These are phyloP conservation scores for Mycena maculata DNA, from an alignment of 768 basidiomycete genomes.

Conservation along the genomic window DNA sequence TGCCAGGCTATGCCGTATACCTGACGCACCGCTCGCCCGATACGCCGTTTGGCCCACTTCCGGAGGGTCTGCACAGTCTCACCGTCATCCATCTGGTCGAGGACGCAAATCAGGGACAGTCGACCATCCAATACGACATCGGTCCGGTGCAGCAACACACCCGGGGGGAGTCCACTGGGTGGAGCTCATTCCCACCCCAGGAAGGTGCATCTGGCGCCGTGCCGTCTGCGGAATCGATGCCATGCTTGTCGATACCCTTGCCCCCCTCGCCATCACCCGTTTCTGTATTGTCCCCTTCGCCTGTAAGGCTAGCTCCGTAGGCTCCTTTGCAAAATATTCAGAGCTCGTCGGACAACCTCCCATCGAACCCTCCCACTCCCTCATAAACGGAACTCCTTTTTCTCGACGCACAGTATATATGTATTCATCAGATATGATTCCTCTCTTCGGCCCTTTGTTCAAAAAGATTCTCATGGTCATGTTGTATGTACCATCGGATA, in stretches of 20 bases:
- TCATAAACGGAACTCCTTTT: no score
- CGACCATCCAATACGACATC: background rate
- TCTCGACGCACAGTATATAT: no score
- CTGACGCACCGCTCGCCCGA: background rate
- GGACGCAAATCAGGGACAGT: background rate
- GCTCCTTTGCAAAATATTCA: no score
- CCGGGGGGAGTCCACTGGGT: background rate
- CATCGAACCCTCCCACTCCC: no score
- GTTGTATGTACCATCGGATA: no score
- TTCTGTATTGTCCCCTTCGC: no score
- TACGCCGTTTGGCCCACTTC: background rate
- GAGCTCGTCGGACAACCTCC: no score
- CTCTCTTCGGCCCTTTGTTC: no score
- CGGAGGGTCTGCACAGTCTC: background rate
- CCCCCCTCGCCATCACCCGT: slow-evolving; percentile 4
- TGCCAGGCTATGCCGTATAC: slow-evolving; percentile 13
- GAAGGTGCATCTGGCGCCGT: background rate
- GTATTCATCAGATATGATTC: no score
- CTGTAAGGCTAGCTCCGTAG: no score
- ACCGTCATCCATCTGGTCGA: slow-evolving; percentile 14
- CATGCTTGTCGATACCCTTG: background rate
- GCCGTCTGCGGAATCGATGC: background rate
- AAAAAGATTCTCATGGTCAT: no score
- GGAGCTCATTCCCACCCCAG: background rate
- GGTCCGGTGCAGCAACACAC: background rate